A percentile compares a stretch with the other conserved stretches of the same genome.
Evolutionary conservation across 306 rosid species (phyloP).

Genomic region (Crotalaria pallida): DNA sequence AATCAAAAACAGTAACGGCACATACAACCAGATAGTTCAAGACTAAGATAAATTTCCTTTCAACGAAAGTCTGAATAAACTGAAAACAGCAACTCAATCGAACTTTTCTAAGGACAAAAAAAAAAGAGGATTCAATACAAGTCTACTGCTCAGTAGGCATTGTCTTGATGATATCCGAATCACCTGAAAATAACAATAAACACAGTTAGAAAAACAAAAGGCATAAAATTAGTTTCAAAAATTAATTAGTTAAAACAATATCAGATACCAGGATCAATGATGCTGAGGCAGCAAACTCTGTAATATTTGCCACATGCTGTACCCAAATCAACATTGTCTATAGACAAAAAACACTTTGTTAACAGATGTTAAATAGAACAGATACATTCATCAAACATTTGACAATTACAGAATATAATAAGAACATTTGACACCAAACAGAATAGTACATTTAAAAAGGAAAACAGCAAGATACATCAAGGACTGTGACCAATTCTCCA

Average conservation of each 20-base stretch:
- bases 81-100: slow-evolving; percentile 9
- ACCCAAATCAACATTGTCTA: slow-evolving; percentile 79
- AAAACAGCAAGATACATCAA: neutral
- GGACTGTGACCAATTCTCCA: neutral
- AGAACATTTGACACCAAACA: neutral
- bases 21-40: neutral
- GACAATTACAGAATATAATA: neutral
- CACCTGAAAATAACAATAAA: slow-evolving; percentile 36
- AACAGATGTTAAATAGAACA: neutral
- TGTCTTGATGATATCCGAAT: slow-evolving; percentile 45
- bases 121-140: neutral
- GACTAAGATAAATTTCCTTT: slow-evolving; percentile 12
- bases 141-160: slow-evolving; percentile 33
- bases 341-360: neutral
- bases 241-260: neutral
- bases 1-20: neutral
- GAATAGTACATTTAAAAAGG: neutral
- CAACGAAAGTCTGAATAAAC: neutral
- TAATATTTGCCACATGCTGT: slow-evolving; percentile 81
- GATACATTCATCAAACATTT: neutral
- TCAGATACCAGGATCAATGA: slow-evolving; percentile 65
- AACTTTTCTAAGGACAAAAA: neutral
- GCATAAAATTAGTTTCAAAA: neutral
- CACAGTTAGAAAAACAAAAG: neutral
- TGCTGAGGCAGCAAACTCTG: slow-evolving; percentile 89